phyloP scores from a whole-genome alignment of 2,329 filamentous ascomycete genomes.

The Paracamarosporium sp. region DNA sequence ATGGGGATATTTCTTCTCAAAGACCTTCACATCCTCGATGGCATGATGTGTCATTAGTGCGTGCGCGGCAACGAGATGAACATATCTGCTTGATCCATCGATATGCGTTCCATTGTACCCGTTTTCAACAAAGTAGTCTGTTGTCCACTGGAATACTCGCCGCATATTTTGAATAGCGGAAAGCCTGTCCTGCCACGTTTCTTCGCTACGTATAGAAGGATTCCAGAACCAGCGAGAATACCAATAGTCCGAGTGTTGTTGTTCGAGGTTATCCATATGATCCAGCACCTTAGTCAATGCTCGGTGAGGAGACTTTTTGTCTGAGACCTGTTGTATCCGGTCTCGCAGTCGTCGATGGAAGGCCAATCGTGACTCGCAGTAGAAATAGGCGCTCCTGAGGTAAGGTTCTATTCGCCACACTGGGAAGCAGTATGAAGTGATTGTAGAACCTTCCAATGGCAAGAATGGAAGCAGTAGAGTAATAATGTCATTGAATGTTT shows the following conservation, averaged over 20 bases:
- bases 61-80: constrained; percentile 6
- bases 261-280: background rate
- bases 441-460: constrained; percentile 4
- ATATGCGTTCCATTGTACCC: background rate
- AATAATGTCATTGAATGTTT: constrained; percentile 11
- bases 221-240: constrained; percentile 3
- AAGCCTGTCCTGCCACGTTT: background rate
- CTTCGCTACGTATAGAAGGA: background rate
- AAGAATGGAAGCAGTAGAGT: constrained; percentile 8
- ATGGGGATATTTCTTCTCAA: background rate
- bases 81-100: constrained; percentile 1
- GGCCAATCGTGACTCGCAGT: constrained; percentile 6
- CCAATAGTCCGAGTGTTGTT: constrained; percentile 1
- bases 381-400: constrained; percentile 1
- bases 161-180: background rate
- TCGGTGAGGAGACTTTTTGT: background rate
- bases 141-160: constrained; percentile 8
- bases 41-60: background rate
- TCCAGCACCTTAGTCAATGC: background rate
- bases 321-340: background rate
- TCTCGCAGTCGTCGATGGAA: background rate
- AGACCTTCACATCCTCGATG: background rate
- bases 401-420: background rate
- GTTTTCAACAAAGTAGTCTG: background rate
- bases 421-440: constrained; percentile 5